A percentile compares a stretch with the other conserved stretches of the same genome.
Conservation (phyloP, 2,329 filamentous ascomycete genomes). For the Verticillium klebahnii region DNA sequence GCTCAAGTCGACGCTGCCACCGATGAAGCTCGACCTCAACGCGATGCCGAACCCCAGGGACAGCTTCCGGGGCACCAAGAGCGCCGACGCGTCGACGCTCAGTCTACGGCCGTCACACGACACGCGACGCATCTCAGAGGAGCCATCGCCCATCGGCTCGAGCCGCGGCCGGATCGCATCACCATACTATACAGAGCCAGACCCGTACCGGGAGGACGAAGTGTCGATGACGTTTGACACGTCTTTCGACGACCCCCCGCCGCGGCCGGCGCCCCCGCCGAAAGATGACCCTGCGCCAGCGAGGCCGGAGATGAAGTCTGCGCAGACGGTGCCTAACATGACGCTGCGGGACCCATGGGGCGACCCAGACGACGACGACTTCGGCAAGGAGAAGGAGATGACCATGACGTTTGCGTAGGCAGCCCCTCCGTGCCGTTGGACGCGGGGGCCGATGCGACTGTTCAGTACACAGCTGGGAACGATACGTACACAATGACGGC, state of each 20-base stretch:
- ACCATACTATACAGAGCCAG: constrained; percentile 20
- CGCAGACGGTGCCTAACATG: constrained; percentile 47
- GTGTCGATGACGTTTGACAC: constrained; percentile 72
- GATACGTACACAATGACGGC: background rate
- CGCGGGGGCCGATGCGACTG: background rate
- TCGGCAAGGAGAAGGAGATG: constrained; percentile 70
- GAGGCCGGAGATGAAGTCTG: constrained; percentile 36
- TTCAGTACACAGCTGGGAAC: background rate
- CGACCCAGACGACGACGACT: constrained; percentile 62
- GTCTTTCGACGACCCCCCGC: constrained; percentile 42
- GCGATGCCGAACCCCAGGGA: constrained; percentile 22
- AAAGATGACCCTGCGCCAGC: constrained; percentile 22
- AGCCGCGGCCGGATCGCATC: constrained; percentile 13
- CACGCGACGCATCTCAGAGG: constrained; percentile 10
- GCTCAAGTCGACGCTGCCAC: constrained; percentile 81
- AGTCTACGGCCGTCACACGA: constrained; percentile 20
- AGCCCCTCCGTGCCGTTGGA: background rate
- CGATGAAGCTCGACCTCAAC: constrained; percentile 71
- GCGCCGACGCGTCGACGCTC: constrained; percentile 31
- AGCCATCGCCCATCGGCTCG: constrained; percentile 15
- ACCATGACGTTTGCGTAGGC: constrained; percentile 72
- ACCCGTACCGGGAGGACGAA: constrained; percentile 35
- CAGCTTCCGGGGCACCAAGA: constrained; percentile 40
- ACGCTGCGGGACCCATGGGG: constrained; percentile 63
- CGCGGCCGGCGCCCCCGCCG: constrained; percentile 22